Conservation (phyloP, 139 green algal genomes). For the Chlamydomonas eustigma region DNA sequence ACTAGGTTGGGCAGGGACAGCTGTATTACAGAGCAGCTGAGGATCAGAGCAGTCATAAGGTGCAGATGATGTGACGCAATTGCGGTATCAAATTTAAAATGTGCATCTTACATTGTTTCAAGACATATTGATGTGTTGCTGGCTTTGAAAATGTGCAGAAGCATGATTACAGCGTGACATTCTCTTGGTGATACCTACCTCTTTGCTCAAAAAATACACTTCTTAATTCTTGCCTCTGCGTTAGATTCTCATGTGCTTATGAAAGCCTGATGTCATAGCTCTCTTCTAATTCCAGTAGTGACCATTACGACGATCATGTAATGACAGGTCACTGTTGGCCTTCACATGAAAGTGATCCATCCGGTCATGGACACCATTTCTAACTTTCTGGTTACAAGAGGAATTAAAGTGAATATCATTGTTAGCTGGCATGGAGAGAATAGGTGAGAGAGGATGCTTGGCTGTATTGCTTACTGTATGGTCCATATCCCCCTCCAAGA, state of each 20-base stretch:
- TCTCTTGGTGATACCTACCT: no score
- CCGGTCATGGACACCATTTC: neutral
- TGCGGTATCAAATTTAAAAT: neutral
- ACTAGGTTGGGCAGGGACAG: neutral
- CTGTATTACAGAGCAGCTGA: neutral
- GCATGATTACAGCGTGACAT: neutral
- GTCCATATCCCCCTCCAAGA: no score
- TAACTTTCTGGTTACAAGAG: neutral
- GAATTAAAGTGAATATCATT: neutral
- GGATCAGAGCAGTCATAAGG: neutral
- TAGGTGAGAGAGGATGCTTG: neutral
- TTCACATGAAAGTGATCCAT: neutral
- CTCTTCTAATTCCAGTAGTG: neutral
- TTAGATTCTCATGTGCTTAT: neutral
- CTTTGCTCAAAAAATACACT: neutral
- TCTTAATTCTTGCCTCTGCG: neutral
- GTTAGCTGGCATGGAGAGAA: neutral
- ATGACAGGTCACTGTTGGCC: neutral
- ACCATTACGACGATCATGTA: neutral
- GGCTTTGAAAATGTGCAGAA: neutral
- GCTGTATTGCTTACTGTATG: neutral
- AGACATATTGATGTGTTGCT: no score
- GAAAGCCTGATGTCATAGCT: neutral
- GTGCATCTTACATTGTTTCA: no score
- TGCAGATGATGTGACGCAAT: neutral